Percentiles rank a stretch among this genome's conserved stretches.
These are phyloP conservation scores for Quercus phellos DNA, from an alignment of 331 rosid species.

Conservation along the genomic window DNA sequence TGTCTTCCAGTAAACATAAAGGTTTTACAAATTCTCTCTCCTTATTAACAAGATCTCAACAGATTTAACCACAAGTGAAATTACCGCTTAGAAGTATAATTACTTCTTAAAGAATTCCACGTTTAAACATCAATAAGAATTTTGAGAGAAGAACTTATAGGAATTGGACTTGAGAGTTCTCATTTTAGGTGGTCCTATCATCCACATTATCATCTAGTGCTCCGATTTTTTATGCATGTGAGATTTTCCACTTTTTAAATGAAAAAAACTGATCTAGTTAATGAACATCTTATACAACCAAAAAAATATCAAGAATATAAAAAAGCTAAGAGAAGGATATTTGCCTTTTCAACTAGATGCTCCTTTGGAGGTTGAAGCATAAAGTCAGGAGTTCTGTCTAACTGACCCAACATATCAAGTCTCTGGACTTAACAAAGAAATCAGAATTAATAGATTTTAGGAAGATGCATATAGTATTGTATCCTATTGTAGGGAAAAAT, in stretches of 20 bases:
- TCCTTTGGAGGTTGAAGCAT: slow-evolving; percentile 66
- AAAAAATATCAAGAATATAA: neutral
- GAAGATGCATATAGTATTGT: neutral
- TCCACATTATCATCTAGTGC: neutral
- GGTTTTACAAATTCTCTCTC: neutral
- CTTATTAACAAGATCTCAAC: too few relatives aligned
- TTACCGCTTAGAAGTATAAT: too few relatives aligned
- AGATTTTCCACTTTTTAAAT: neutral
- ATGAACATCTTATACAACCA: neutral
- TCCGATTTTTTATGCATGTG: neutral
- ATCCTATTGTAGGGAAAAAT: neutral
- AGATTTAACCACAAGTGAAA: too few relatives aligned
- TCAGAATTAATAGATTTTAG: slow-evolving; percentile 4
- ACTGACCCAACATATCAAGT: slow-evolving; percentile 28
- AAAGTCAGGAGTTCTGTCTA: slow-evolving; percentile 41
- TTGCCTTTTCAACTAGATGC: slow-evolving; percentile 67
- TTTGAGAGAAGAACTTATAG: neutral
- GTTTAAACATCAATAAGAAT: neutral
- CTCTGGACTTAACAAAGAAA: slow-evolving; percentile 39
- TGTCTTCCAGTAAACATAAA: neutral
- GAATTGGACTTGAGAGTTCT: too few relatives aligned
- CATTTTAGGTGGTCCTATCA: neutral
- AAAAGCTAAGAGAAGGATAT: slow-evolving; percentile 1
- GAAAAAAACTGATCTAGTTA: neutral
- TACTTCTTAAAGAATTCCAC: too few relatives aligned